phyloP scores from a whole-genome alignment of 768 basidiomycete species.

The Saitozyma podzolica region DNA sequence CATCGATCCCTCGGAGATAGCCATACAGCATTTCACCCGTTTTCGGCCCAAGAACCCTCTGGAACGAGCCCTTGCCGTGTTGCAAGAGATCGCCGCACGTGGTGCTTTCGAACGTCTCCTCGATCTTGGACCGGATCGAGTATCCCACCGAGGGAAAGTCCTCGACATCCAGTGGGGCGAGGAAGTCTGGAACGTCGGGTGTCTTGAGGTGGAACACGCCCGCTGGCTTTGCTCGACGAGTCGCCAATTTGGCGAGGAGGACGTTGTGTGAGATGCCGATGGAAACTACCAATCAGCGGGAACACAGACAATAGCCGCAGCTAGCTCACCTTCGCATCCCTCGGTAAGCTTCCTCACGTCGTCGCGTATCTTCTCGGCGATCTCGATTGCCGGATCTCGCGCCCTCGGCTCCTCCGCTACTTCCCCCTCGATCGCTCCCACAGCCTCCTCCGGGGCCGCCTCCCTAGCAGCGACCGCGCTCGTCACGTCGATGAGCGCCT shows the following conservation, averaged over 20 bases:
- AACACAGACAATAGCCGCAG: background rate
- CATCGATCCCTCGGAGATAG: conserved; percentile 79
- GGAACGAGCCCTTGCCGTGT: conserved; percentile 66
- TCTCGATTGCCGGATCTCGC: conserved; percentile 67
- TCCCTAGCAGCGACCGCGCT: conserved; percentile 48
- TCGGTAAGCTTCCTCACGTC: conserved; percentile 72
- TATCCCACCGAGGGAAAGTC: conserved; percentile 86
- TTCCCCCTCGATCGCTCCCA: background rate
- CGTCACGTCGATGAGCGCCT: conserved; percentile 88
- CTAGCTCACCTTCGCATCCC: conserved; percentile 72
- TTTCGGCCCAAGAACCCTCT: conserved; percentile 71
- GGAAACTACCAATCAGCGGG: conserved; percentile 61
- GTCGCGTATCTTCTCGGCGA: conserved; percentile 77
- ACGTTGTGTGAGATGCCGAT: conserved; percentile 91
- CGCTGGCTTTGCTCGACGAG: conserved; percentile 86
- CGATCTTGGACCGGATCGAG: conserved; percentile 72
- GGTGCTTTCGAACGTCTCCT: conserved; percentile 72
- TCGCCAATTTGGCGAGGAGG: conserved; percentile 87
- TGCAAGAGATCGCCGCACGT: conserved; percentile 67
- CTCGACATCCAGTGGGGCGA: conserved; percentile 56
- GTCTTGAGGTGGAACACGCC: conserved; percentile 73
- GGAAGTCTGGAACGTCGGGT: conserved; percentile 42
- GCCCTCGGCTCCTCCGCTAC: conserved; percentile 5
- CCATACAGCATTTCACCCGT: conserved; percentile 85
- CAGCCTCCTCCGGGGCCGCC: conserved; percentile 38